Conservation (phyloP, 148 eudicot genomes). For the Rhododendron williamsianum region DNA sequence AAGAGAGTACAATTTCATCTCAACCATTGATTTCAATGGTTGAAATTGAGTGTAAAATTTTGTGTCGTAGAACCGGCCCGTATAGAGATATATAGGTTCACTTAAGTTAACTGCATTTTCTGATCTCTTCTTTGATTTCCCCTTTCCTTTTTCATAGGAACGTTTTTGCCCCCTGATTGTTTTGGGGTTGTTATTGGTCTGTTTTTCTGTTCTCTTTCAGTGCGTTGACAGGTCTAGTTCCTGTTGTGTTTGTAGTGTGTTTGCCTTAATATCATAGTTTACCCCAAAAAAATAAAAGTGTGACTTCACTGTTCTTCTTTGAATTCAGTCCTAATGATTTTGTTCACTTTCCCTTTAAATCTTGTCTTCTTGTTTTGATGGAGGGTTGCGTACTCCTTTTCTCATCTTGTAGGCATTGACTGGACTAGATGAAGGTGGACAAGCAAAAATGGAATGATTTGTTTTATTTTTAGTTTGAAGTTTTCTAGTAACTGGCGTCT, state of each 20-base stretch:
- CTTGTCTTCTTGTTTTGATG: constrained; percentile 22
- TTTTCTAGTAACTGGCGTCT: background rate
- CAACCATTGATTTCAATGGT: too few relatives aligned
- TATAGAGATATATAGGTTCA: background rate
- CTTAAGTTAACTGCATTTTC: background rate
- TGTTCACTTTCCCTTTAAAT: constrained; percentile 3
- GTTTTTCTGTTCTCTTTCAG: background rate
- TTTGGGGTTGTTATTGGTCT: background rate
- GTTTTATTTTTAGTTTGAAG: constrained; percentile 20
- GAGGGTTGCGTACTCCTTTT: constrained; percentile 35
- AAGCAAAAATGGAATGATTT: constrained; percentile 45
- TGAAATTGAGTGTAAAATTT: too few relatives aligned
- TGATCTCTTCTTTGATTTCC: background rate
- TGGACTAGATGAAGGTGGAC: constrained; percentile 75
- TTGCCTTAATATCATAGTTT: background rate
- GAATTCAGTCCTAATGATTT: constrained; percentile 1
- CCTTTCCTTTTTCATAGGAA: background rate
- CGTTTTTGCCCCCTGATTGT: background rate
- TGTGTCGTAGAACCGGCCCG: too few relatives aligned
- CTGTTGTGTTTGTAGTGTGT: background rate
- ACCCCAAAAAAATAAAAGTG: background rate
- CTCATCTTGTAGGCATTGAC: constrained; percentile 63
- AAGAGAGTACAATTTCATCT: too few relatives aligned
- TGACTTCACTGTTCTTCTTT: background rate
- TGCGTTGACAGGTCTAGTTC: background rate